These are phyloP conservation scores for Diutina rugosa DNA, from an alignment of 1,139 yeast genomes.

Conservation along the genomic window DNA sequence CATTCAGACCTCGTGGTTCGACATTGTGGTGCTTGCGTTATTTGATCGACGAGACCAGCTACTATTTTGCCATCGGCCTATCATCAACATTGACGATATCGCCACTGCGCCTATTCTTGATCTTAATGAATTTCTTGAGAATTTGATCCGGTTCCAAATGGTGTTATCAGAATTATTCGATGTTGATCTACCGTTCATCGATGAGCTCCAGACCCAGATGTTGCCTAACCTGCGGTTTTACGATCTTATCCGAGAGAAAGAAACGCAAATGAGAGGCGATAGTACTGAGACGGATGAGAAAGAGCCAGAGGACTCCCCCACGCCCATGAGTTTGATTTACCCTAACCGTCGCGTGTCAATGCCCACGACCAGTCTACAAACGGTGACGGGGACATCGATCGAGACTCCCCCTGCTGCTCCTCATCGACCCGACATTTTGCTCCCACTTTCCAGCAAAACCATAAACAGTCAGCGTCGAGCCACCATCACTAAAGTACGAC, in stretches of 20 bases:
- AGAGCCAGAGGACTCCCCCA: slow-evolving; percentile 2
- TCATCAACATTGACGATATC: background rate
- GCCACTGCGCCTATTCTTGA: background rate
- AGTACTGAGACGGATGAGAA: slow-evolving; percentile 8
- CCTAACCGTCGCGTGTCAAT: slow-evolving; percentile 1
- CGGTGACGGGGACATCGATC: background rate
- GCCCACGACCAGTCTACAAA: background rate
- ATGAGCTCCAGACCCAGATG: slow-evolving; percentile 12
- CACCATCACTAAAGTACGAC: background rate
- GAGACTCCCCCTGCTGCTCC: background rate
- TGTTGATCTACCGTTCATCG: slow-evolving; percentile 19
- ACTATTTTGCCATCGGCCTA: background rate
- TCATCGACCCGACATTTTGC: background rate
- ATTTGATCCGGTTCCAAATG: slow-evolving; percentile 21
- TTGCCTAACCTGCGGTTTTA: slow-evolving; percentile 25
- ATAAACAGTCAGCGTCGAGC: background rate
- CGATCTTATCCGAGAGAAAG: slow-evolving; percentile 23
- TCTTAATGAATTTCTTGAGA: slow-evolving; percentile 28
- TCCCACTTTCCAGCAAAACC: background rate
- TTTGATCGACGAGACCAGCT: slow-evolving; percentile 1
- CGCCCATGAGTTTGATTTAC: background rate
- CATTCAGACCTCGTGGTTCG: background rate
- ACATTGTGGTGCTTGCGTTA: background rate
- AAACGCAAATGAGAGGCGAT: slow-evolving; percentile 12
- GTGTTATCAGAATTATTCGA: slow-evolving; percentile 16